These are phyloP conservation scores for Fagopyrum tataricum DNA, from an alignment of 148 eudicot genomes.

Conservation along the genomic window DNA sequence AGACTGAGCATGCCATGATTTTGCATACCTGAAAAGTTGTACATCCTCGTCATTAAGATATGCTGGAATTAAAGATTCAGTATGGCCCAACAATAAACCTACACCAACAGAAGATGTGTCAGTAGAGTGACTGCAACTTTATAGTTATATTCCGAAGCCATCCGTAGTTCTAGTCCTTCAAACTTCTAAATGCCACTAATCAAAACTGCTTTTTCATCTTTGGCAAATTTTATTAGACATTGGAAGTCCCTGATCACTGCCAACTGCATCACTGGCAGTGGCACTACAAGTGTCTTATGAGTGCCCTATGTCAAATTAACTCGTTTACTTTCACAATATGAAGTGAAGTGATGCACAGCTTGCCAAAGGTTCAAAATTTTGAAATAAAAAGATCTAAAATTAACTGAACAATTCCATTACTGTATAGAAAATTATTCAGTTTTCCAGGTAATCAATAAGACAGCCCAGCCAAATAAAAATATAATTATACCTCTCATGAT, in stretches of 20 bases:
- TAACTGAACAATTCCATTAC: not conserved
- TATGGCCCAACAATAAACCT: constrained; percentile 91
- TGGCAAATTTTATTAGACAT: not conserved
- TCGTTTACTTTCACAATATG: constrained; percentile 7
- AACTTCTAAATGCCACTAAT: not conserved
- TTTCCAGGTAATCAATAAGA: not conserved
- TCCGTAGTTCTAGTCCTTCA: not conserved
- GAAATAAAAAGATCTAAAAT: not conserved
- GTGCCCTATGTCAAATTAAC: not conserved
- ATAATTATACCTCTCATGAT: not conserved
- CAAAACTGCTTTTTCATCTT: not conserved
- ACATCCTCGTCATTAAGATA: constrained; percentile 87
- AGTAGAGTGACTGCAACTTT: not conserved
- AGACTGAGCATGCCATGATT: not conserved
- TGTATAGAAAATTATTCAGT: not conserved
- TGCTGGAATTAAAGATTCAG: constrained; percentile 74
- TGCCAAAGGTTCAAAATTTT: not conserved
- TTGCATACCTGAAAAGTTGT: constrained; percentile 74
- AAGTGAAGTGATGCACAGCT: not conserved
- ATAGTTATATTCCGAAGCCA: not conserved
- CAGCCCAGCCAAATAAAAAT: not conserved
- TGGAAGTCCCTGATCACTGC: constrained; percentile 7
- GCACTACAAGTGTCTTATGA: not conserved
- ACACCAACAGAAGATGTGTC: constrained; percentile 23
- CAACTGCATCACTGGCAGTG: not conserved